These are phyloP conservation scores for Colletotrichum camelliae DNA, from an alignment of 2,329 filamentous ascomycete species.

Conservation along the genomic window DNA sequence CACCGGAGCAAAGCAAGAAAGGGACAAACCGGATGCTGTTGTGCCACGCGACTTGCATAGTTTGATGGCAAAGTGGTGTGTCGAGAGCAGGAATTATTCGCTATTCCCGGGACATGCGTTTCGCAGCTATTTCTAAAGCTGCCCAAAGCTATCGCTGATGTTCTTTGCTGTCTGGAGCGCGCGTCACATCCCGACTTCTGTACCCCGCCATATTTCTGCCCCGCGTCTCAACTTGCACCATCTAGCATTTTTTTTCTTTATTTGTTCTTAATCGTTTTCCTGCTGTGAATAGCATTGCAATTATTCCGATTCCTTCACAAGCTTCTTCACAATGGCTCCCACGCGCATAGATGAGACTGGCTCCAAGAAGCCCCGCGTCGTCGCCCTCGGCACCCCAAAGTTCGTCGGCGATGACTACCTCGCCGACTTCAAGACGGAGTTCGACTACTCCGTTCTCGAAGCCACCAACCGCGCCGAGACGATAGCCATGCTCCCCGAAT, in stretches of 20 bases:
- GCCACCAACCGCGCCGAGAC: slow-evolving; percentile 41
- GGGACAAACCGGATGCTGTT: background rate
- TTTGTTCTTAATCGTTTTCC: background rate
- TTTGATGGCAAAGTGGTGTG: background rate
- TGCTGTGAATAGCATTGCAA: background rate
- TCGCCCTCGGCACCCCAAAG: slow-evolving; percentile 44
- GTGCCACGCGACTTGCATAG: background rate
- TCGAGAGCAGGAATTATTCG: background rate
- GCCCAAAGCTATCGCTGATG: background rate
- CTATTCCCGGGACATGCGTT: background rate
- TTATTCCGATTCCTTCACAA: background rate
- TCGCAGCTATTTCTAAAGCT: background rate
- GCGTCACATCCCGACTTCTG: background rate
- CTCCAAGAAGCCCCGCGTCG: slow-evolving; percentile 41
- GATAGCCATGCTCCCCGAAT: slow-evolving; percentile 37
- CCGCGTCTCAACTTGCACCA: background rate
- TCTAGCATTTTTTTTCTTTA: background rate
- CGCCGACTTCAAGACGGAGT: slow-evolving; percentile 39
- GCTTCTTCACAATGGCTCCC: background rate
- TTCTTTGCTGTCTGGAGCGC: background rate
- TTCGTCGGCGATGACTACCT: slow-evolving; percentile 45
- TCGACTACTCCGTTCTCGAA: slow-evolving; percentile 43
- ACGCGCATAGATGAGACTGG: background rate
- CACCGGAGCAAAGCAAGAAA: background rate
- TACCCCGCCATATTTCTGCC: background rate